Percentiles rank a stretch among this genome's conserved stretches.
phyloP scores from a whole-genome alignment of 257 asterid species.

The Lithospermum erythrorhizon region DNA sequence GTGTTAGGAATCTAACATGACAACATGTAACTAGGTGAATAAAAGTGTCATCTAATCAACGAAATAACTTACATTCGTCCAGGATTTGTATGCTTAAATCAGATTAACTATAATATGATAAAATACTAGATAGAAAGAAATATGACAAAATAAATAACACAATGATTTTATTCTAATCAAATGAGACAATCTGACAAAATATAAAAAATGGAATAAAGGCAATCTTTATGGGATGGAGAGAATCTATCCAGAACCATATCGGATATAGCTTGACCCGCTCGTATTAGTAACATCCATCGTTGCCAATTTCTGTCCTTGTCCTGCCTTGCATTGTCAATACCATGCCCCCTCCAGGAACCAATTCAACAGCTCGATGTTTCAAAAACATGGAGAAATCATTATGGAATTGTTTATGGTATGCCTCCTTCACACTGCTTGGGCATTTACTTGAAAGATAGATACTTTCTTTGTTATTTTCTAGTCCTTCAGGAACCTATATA shows the following conservation, averaged over 20 bases:
- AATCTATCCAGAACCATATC: constrained; percentile 9
- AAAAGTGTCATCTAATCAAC: no score
- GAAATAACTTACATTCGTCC: no score
- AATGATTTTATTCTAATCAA: no score
- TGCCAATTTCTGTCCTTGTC: neutral
- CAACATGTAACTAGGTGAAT: no score
- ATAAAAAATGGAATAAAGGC: no score
- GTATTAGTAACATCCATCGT: neutral
- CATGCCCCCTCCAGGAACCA: constrained; percentile 26
- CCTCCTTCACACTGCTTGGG: constrained; percentile 20
- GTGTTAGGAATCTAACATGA: neutral
- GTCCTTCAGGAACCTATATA: constrained; percentile 24
- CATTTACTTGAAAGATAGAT: constrained; percentile 17
- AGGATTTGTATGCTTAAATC: no score
- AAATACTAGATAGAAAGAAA: neutral
- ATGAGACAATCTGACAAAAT: no score
- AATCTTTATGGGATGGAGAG: no score
- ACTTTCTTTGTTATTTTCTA: constrained; percentile 19
- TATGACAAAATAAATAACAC: neutral
- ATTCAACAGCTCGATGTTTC: constrained; percentile 17
- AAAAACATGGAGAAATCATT: constrained; percentile 25
- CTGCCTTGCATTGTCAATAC: constrained; percentile 18
- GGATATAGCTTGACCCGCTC: constrained; percentile 3
- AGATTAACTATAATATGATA: no score
- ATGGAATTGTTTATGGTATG: constrained; percentile 18